A percentile compares a stretch with the other conserved stretches of the same genome.
Evolutionary conservation across 2,329 filamentous ascomycete genomes (phyloP).

Genomic region (Calonectria honghensis): DNA sequence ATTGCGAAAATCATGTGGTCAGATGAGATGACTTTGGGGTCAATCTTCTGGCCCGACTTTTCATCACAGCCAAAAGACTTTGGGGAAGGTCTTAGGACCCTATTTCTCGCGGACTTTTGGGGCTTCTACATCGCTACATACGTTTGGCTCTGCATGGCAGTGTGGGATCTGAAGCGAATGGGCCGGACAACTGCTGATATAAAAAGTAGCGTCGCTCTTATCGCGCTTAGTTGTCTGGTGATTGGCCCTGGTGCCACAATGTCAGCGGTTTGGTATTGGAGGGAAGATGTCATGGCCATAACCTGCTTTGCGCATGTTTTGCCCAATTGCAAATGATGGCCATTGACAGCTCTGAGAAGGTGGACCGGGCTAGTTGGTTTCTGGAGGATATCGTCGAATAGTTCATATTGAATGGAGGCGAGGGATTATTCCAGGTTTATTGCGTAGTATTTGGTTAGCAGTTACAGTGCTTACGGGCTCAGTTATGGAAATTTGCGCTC

Average conservation of each 20-base stretch:
- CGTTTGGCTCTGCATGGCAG: slow-evolving; percentile 34
- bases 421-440: neutral
- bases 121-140: slow-evolving; percentile 36
- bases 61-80: slow-evolving; percentile 14
- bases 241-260: slow-evolving; percentile 40
- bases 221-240: slow-evolving; percentile 15
- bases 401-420: neutral
- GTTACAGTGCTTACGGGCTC: neutral
- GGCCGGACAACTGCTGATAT: slow-evolving; percentile 24
- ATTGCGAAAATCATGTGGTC: slow-evolving; percentile 1
- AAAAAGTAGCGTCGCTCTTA: neutral
- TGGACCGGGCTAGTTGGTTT: neutral
- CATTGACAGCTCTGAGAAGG: neutral
- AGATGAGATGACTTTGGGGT: slow-evolving; percentile 1
- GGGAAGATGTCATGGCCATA: slow-evolving; percentile 32
- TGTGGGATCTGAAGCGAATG: slow-evolving; percentile 40
- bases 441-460: neutral
- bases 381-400: neutral
- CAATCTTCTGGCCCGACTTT: slow-evolving; percentile 31
- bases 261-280: slow-evolving; percentile 42
- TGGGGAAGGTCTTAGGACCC: slow-evolving; percentile 23
- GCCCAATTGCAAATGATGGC: neutral
- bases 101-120: slow-evolving; percentile 36
- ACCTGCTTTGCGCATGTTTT: slow-evolving; percentile 27
- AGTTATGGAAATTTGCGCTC: neutral